A percentile compares a stretch with the other conserved stretches of the same genome.
Conservation (phyloP, 305 asterid species). For the Fraxinus velutina region DNA sequence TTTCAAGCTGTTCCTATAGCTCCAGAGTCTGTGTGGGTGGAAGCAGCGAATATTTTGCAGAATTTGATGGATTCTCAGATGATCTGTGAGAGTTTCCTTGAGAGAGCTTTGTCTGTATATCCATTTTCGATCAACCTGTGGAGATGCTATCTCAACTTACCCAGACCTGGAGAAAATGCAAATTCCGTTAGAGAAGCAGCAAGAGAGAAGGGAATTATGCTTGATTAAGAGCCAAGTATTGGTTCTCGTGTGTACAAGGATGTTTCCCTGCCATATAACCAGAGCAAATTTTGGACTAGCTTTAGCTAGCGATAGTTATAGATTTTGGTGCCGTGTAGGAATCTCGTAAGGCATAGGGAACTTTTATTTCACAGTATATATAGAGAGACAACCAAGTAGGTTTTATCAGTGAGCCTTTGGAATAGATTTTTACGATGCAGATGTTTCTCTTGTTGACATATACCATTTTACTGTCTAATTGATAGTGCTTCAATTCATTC, state of each 20-base stretch:
- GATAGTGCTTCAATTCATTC: background rate
- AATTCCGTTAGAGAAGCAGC: slow-evolving; percentile 33
- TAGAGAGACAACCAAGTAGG: background rate
- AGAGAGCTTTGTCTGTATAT: slow-evolving; percentile 36
- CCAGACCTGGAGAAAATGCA: slow-evolving; percentile 16
- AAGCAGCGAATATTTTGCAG: slow-evolving; percentile 34
- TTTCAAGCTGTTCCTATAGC: slow-evolving; percentile 48
- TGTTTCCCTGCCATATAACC: background rate
- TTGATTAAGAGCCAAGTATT: background rate
- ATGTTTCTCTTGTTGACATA: background rate
- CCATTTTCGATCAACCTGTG: slow-evolving; percentile 44
- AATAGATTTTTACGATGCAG: background rate
- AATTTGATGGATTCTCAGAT: slow-evolving; percentile 21
- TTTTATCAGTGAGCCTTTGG: background rate
- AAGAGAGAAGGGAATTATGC: slow-evolving; percentile 33
- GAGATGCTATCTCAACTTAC: slow-evolving; percentile 32
- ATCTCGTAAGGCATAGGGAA: background rate
- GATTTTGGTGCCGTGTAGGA: background rate
- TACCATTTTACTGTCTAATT: background rate
- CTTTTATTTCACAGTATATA: background rate
- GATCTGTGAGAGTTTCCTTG: slow-evolving; percentile 30
- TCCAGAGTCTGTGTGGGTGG: slow-evolving; percentile 45
- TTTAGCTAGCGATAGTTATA: background rate
- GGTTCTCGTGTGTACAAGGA: background rate
- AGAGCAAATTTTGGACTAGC: background rate